phyloP scores from a whole-genome alignment of 2,329 filamentous ascomycete species.

The Kalaharituber pfeilii region DNA sequence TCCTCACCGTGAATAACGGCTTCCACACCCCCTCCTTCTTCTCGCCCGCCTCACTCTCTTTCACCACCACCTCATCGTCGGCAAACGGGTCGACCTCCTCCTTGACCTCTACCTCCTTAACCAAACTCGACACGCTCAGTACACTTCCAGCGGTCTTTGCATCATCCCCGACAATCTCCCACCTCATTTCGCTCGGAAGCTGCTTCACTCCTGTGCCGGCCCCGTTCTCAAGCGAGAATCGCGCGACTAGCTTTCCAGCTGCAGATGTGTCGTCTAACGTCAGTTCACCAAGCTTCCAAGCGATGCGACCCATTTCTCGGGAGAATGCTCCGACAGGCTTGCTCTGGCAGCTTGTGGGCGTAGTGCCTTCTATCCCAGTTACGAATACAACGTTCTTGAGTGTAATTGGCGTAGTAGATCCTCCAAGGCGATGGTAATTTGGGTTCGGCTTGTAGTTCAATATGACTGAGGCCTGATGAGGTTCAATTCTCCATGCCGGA shows the following conservation, averaged over 20 bases:
- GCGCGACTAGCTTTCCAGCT: constrained; percentile 62
- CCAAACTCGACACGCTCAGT: constrained; percentile 51
- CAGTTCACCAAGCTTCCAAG: constrained; percentile 65
- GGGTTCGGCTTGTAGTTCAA: constrained; percentile 75
- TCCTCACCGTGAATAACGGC: constrained; percentile 47
- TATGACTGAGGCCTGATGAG: constrained; percentile 70
- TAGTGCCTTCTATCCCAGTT: constrained; percentile 50
- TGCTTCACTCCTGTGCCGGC: constrained; percentile 63
- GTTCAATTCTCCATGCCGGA: constrained; percentile 66
- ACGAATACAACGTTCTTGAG: constrained; percentile 61
- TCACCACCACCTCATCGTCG: constrained; percentile 27
- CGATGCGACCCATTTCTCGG: constrained; percentile 58
- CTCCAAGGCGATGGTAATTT: constrained; percentile 32
- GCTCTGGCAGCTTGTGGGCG: constrained; percentile 50
- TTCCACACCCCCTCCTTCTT: constrained; percentile 39
- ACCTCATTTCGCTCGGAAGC: constrained; percentile 59
- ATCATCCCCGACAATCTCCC: constrained; percentile 50
- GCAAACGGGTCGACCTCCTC: constrained; percentile 32
- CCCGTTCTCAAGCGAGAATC: constrained; percentile 56
- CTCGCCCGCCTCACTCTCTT: constrained; percentile 22
- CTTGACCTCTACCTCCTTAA: constrained; percentile 32
- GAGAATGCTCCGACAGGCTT: constrained; percentile 66
- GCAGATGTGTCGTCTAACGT: constrained; percentile 42
- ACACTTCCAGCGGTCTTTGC: constrained; percentile 29
- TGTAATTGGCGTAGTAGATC: constrained; percentile 34